Percentiles rank a stretch among this genome's conserved stretches.
Evolutionary conservation across 2,329 filamentous ascomycete genomes (phyloP).

Genomic region (Curvularia eragrostidis): DNA sequence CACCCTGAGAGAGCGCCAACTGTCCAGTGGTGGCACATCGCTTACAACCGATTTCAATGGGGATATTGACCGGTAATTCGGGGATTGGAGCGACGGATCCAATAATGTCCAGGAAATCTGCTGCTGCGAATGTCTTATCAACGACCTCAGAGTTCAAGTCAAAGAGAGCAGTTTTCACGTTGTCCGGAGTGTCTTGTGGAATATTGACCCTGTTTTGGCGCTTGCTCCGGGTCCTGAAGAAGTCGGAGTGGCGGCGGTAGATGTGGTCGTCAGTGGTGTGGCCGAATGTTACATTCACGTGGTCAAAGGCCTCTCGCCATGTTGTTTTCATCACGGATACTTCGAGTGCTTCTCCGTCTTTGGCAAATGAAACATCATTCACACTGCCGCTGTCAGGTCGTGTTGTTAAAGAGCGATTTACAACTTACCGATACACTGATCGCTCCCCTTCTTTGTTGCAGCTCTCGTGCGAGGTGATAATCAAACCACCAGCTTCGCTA

Average conservation of each 20-base stretch:
- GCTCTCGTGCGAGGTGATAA: constrained; percentile 48
- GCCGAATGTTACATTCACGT: constrained; percentile 42
- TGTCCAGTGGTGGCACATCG: constrained; percentile 44
- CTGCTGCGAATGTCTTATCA: constrained; percentile 34
- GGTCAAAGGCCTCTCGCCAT: constrained; percentile 42
- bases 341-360: constrained; percentile 37
- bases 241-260: constrained; percentile 39
- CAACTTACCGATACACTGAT: constrained; percentile 41
- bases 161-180: constrained; percentile 29
- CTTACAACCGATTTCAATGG: constrained; percentile 44
- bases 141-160: constrained; percentile 31
- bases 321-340: constrained; percentile 31
- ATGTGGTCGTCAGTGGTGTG: constrained; percentile 41
- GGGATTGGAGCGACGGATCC: constrained; percentile 22
- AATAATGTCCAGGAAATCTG: constrained; percentile 27
- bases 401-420: background rate
- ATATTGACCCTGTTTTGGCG: constrained; percentile 29
- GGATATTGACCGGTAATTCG: constrained; percentile 25
- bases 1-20: constrained; percentile 41
- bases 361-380: constrained; percentile 26
- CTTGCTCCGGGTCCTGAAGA: constrained; percentile 27
- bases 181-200: constrained; percentile 29
- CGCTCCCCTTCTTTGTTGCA: constrained; percentile 49
- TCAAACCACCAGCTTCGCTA: constrained; percentile 31
- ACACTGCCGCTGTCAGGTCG: constrained; percentile 26